These are phyloP conservation scores for Euphorbia schlechtendalii DNA, from an alignment of 441 rosid genomes.

Conservation along the genomic window DNA sequence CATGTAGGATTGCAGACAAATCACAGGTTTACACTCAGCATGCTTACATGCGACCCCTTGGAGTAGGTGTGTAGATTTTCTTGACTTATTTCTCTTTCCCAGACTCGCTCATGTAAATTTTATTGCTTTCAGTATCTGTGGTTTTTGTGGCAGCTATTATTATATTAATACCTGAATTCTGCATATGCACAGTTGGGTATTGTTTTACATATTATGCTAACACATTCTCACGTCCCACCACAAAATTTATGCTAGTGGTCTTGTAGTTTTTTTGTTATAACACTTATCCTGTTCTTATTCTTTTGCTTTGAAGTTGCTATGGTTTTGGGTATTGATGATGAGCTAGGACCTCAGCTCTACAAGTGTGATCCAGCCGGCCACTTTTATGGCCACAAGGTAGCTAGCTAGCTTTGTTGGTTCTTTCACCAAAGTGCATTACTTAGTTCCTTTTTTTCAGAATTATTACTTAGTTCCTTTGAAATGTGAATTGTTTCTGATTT, in stretches of 20 bases:
- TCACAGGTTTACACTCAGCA: conserved; percentile 97
- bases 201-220: background rate
- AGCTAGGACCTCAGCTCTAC: conserved; percentile 80
- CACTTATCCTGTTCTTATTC: conserved; percentile 3
- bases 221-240: background rate
- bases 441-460: background rate
- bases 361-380: conserved; percentile 99
- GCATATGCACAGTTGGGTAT: background rate
- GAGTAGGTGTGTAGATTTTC: conserved; percentile 61
- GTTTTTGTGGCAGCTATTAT: background rate
- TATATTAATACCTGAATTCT: background rate
- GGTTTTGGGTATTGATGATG: conserved; percentile 92
- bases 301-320: conserved; percentile 62
- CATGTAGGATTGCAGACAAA: conserved; percentile 86
- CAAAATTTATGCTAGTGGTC: background rate
- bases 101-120: background rate
- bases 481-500: background rate
- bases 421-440: background rate
- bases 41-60: conserved; percentile 99
- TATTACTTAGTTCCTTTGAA: no score
- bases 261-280: background rate
- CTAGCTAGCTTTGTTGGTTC: background rate
- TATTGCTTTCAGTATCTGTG: background rate
- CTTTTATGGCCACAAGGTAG: conserved; percentile 96
- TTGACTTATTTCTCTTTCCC: background rate